Evolutionary conservation across 306 rosid genomes (phyloP).

Genomic region (Quercus dentata): DNA sequence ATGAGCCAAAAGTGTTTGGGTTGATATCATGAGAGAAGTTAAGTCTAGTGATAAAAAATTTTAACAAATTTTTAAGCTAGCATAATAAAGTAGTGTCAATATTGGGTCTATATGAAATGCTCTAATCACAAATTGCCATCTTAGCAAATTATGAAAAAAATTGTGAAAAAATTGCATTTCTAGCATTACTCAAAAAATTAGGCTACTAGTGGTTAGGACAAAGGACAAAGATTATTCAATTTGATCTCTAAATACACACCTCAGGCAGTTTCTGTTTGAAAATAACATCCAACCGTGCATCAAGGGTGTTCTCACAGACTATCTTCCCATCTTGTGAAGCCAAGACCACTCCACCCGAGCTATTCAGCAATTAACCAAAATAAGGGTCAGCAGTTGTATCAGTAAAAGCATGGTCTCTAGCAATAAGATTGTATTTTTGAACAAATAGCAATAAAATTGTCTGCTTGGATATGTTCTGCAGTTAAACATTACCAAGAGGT

Average conservation of each 20-base stretch:
- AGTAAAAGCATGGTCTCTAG: neutral
- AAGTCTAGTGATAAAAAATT: too few relatives aligned
- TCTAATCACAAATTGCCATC: too few relatives aligned
- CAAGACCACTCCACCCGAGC: constrained; percentile 63
- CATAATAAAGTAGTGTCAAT: too few relatives aligned
- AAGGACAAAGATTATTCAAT: neutral
- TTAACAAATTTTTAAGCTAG: too few relatives aligned
- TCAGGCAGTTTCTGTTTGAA: constrained; percentile 58
- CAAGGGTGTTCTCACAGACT: constrained; percentile 64
- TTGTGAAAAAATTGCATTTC: too few relatives aligned
- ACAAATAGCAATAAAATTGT: neutral
- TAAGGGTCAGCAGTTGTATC: neutral
- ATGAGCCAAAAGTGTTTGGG: too few relatives aligned
- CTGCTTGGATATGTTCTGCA: neutral
- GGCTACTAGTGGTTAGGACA: too few relatives aligned
- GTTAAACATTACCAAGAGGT: constrained; percentile 41
- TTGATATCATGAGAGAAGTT: too few relatives aligned
- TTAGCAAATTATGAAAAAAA: too few relatives aligned
- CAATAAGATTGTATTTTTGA: neutral
- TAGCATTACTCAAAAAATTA: too few relatives aligned
- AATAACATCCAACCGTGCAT: constrained; percentile 51
- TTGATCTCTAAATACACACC: constrained; percentile 28
- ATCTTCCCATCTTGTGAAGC: constrained; percentile 72
- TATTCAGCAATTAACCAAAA: constrained; percentile 12
- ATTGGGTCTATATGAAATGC: too few relatives aligned